Base-by-base conservation (phyloP, 495 filamentous ascomycete genomes). In the Astrothelium subdiscretum region DNA sequence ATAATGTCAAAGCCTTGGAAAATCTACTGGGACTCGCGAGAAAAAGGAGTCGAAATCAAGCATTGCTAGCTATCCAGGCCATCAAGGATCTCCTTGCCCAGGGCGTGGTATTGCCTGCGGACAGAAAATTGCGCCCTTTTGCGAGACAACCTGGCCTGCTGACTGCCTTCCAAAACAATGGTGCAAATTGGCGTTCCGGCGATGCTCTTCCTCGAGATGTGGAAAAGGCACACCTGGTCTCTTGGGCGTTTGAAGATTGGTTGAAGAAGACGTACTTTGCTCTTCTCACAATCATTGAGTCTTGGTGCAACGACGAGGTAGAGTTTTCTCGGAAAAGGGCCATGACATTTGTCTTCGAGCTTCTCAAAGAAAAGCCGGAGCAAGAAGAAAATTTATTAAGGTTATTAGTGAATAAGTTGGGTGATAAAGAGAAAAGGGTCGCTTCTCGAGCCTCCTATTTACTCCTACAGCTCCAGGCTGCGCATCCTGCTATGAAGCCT, bases 171-270 rank as follows among this genome's bases (percentile, higher is more conserved):
- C 81, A 88, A 66, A 77, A 77, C 20, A 75, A 79, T 11, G 70
- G 75, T 24, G 75, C 72, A 27, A 78, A 74, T 2, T 96, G 91
- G 91, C 83, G 77, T 15, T 70, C 79, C 15, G 80, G 81, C 12
- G 80, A 90, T 58, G 73, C 78, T 24, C 77, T 97, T 8, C 91
- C 90, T 0, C 82, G 83, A 27, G 79, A 79, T 27, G 72, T 96
- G 27, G 81, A 87, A 35, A 80, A 89, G 62, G 72, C 80, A 15
- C 91, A 97, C 71, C 70, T 98, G 63, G 83, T 97, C 18, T 78
- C 83, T 26, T 98, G 94, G 94, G 89, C 87, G 2, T 97, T 87
- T 67, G 94, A 98, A 68, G 89, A 97, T 70, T 94, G 91, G 85
- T 77, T 98, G 32, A 98, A 98, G 76, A 83, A 83, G 31, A 83